phyloP scores from a whole-genome alignment of 1,284 basidiomycete species.

The Waitea zeae region DNA sequence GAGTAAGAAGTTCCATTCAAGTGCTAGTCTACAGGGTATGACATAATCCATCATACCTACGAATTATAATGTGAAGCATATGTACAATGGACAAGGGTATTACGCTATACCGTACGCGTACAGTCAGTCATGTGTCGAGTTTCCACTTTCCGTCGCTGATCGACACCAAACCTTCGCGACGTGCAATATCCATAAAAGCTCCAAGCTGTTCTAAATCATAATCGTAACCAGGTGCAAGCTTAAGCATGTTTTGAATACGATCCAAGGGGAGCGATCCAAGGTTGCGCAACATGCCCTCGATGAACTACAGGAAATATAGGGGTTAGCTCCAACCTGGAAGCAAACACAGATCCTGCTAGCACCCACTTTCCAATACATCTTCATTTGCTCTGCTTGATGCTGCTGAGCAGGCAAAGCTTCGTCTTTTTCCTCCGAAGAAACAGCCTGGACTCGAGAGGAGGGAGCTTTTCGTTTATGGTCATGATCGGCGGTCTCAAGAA shows the following conservation, averaged over 20 bases:
- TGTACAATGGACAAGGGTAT: too few species aligned
- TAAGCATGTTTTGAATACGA: slow-evolving; percentile 71
- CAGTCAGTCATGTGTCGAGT: slow-evolving; percentile 23
- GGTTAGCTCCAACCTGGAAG: neutral
- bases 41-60: too few species aligned
- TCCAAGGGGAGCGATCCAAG: slow-evolving; percentile 55
- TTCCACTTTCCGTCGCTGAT: slow-evolving; percentile 62
- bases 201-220: slow-evolving; percentile 60
- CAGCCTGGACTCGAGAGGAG: too few species aligned
- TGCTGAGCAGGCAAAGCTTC: slow-evolving; percentile 57
- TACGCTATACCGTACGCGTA: too few species aligned
- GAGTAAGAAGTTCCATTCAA: too few species aligned
- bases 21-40: too few species aligned
- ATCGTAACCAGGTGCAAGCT: slow-evolving; percentile 59
- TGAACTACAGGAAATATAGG: slow-evolving; percentile 37
- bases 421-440: too few species aligned
- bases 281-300: slow-evolving; percentile 76
- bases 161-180: slow-evolving; percentile 57
- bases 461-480: too few species aligned
- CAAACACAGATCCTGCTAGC: slow-evolving; percentile 3
- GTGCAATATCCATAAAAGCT: slow-evolving; percentile 62
- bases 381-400: slow-evolving; percentile 72
- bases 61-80: too few species aligned
- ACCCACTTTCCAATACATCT: slow-evolving; percentile 68
- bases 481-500: slow-evolving; percentile 47